A percentile compares a stretch with the other conserved stretches of the same genome.
phyloP scores from a whole-genome alignment of 1,139 yeast species.

The Debaryomyces subglobosus region DNA sequence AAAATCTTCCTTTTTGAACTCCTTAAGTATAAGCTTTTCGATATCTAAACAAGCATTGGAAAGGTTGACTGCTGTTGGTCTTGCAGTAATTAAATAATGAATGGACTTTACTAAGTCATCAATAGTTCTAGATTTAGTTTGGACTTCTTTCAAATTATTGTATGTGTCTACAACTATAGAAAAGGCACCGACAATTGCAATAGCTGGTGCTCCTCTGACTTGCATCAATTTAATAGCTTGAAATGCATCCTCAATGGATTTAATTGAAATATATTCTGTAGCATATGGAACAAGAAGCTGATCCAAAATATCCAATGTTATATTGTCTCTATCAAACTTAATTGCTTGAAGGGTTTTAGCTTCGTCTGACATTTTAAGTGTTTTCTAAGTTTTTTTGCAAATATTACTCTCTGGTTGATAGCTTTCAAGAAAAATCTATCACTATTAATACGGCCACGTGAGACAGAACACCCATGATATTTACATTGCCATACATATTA shows the following conservation, averaged over 20 bases:
- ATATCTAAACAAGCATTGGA: conserved; percentile 75
- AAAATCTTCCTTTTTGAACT: conserved; percentile 16
- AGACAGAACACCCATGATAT: background rate
- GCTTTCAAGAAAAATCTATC: background rate
- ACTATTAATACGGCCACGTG: conserved; percentile 2
- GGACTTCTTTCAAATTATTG: conserved; percentile 18
- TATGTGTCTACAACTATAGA: conserved; percentile 75
- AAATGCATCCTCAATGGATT: conserved; percentile 70
- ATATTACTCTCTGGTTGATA: background rate
- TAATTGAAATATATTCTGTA: conserved; percentile 65
- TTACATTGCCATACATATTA: conserved; percentile 1
- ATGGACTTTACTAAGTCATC: conserved; percentile 49
- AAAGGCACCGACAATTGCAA: conserved; percentile 91
- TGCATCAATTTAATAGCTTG: conserved; percentile 86
- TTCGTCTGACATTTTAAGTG: background rate
- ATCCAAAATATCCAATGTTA: conserved; percentile 66
- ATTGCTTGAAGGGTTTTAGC: conserved; percentile 63
- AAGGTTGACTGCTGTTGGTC: conserved; percentile 96
- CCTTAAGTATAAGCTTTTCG: conserved; percentile 34
- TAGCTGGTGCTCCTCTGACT: conserved; percentile 98
- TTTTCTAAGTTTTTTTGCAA: background rate
- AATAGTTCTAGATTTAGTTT: conserved; percentile 22
- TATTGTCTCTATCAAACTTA: conserved; percentile 53
- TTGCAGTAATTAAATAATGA: conserved; percentile 68
- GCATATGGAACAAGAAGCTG: conserved; percentile 83